Base-by-base conservation (phyloP, 768 basidiomycete species). In the Leccinellum rugosiceps region DNA sequence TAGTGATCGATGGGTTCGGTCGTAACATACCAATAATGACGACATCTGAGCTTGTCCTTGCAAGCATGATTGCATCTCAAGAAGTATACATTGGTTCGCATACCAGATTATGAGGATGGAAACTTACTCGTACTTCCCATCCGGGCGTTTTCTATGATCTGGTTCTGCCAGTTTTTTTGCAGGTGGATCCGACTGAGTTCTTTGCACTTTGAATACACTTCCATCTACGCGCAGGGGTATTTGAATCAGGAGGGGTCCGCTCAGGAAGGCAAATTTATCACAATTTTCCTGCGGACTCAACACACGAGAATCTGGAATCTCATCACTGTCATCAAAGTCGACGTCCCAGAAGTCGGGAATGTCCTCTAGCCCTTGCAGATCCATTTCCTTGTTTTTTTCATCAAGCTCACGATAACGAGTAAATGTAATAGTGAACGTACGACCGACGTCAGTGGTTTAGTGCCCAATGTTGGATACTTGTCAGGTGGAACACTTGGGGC, bases 61-160 rank as follows among this genome's bases (percentile, higher is more conserved):
- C 92, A 94, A 21, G 79, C 52, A 63, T 94, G 92, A 62, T 89
- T 88, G 65, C 92, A 94, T 50, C 90, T 91, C 38, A 55, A 10
- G 43, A 45, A 41, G 31, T 50, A n/a, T 28, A 34, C 17, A 15
- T 54, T 21, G 52, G 8, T 21, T 28, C 31, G 23, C n/a, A 49
- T 11, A 15, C 10, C 13, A n/a, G 31, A 15, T 30, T n/a, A 15
- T 45, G 50, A 30, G 30, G 34, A 43, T 11, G 38, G 4, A 13
- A 46, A 58, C 80, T 57, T 62, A 87, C 89, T 77, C 75, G 60
- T 82, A 85, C 56, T 83, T 86, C 14, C 88, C 88, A 65, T 89
- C 86, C 2, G 80, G 73, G 15, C 85, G 74, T 61, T 74, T 78
- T 58, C 73, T 76, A 1, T 73, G 68, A n/a, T 58, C 53, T 52